Conservation (phyloP, 2,329 filamentous ascomycete species). For the Calonectria pteridis region DNA sequence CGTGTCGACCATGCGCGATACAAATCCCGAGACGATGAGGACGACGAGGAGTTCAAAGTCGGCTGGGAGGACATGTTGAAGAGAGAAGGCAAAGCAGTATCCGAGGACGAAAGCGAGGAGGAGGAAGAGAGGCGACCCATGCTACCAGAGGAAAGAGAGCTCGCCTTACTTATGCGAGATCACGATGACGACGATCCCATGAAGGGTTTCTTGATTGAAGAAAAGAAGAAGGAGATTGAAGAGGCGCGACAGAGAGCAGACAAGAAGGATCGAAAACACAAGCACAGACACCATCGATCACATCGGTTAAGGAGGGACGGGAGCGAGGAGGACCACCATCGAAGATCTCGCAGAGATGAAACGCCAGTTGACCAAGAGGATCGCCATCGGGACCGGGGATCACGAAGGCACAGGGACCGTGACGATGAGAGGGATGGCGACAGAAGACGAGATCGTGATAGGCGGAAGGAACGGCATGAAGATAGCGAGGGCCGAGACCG, state of each 20-base stretch:
- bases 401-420: conserved; percentile 44
- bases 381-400: conserved; percentile 46
- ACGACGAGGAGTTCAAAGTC: conserved; percentile 69
- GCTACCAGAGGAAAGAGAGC: conserved; percentile 85
- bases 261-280: conserved; percentile 61
- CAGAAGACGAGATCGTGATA: conserved; percentile 43
- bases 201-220: conserved; percentile 89
- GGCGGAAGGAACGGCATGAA: conserved; percentile 35
- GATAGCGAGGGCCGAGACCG: conserved; percentile 41
- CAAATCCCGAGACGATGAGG: conserved; percentile 85
- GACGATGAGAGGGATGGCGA: conserved; percentile 45
- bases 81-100: conserved; percentile 60
- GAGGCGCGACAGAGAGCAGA: conserved; percentile 70
- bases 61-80: conserved; percentile 71
- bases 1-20: conserved; percentile 95
- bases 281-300: conserved; percentile 61
- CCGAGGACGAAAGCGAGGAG: conserved; percentile 60
- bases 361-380: conserved; percentile 46
- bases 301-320: conserved; percentile 56
- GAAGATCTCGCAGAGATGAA: conserved; percentile 55
- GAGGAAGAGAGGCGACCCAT: conserved; percentile 68
- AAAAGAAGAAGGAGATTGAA: conserved; percentile 91
- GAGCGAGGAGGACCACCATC: conserved; percentile 46
- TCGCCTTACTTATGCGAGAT: conserved; percentile 79
- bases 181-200: conserved; percentile 98